Percentiles rank a stretch among this genome's conserved stretches.
Evolutionary conservation across 805 yeast genomes (phyloP).

Genomic region (Nakazawaea wickerhamii): DNA sequence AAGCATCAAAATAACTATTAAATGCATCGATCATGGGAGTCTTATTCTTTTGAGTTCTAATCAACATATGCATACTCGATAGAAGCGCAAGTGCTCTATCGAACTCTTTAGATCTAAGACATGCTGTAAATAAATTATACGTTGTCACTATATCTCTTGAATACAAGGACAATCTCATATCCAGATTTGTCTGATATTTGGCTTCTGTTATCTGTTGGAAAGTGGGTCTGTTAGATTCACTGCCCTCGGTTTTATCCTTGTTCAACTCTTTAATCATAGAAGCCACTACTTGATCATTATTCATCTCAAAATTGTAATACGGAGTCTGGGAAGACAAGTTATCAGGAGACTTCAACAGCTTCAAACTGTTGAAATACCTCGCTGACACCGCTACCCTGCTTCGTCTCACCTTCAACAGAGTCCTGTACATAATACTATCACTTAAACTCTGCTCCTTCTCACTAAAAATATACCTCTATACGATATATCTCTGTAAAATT

Average conservation of each 20-base stretch:
- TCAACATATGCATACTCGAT: conserved; percentile 46
- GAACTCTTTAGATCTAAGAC: conserved; percentile 58
- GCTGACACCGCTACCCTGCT: neutral
- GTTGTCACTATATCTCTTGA: conserved; percentile 59
- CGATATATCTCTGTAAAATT: neutral
- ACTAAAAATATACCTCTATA: neutral
- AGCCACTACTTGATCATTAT: neutral
- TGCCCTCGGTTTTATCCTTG: neutral
- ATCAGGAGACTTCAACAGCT: neutral
- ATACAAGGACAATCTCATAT: conserved; percentile 13
- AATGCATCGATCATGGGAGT: conserved; percentile 12
- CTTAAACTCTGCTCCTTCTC: too few species aligned
- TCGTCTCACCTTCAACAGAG: neutral
- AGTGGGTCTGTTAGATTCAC: neutral
- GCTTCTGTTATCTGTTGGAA: conserved; percentile 2
- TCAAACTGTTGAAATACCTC: neutral
- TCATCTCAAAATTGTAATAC: neutral
- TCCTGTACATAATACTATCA: neutral
- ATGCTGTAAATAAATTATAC: conserved; percentile 77
- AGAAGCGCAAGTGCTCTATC: conserved; percentile 68
- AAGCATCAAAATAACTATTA: conserved; percentile 18
- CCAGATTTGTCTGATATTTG: neutral
- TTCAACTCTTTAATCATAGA: conserved; percentile 5
- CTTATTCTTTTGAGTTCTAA: conserved; percentile 4
- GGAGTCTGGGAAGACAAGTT: neutral